Evolutionary conservation across 2,329 filamentous ascomycete genomes (phyloP).

Genomic region (Tolypocladium sp.): DNA sequence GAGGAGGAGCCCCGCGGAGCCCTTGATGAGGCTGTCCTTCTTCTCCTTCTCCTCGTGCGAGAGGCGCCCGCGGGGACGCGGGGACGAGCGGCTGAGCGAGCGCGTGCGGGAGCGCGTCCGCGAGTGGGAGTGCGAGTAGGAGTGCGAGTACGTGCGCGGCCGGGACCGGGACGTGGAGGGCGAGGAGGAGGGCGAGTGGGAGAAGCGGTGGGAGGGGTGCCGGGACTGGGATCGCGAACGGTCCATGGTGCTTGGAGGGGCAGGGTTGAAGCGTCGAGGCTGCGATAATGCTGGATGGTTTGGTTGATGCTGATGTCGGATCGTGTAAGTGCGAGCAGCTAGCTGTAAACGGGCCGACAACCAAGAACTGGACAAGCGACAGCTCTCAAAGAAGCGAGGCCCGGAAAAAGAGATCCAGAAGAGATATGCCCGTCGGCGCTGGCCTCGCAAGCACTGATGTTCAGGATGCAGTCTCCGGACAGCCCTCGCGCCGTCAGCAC

Average conservation of each 20-base stretch:
- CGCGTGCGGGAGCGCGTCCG: constrained; percentile 8
- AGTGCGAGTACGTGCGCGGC: constrained; percentile 1
- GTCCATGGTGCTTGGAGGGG: constrained; percentile 1
- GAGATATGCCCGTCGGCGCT: background rate
- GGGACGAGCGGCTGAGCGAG: constrained; percentile 12
- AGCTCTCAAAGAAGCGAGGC: background rate
- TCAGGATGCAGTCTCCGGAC: background rate
- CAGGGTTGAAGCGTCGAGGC: background rate
- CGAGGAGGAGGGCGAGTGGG: constrained; percentile 5
- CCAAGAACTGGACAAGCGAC: no score
- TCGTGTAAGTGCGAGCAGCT: background rate
- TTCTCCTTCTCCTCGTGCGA: constrained; percentile 9
- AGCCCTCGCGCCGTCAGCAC: background rate
- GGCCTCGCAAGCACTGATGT: background rate
- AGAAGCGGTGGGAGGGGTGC: background rate
- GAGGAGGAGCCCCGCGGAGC: constrained; percentile 20
- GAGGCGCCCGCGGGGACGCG: constrained; percentile 4
- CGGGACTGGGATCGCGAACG: constrained; percentile 4
- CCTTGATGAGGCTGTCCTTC: constrained; percentile 18
- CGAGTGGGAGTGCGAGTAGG: background rate
- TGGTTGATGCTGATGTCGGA: background rate
- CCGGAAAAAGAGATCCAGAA: background rate
- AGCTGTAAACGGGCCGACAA: background rate
- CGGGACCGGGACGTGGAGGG: constrained; percentile 9
- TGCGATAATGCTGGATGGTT: background rate